Conservation (phyloP, 306 rosid species). For the Leucaena leucocephala region DNA sequence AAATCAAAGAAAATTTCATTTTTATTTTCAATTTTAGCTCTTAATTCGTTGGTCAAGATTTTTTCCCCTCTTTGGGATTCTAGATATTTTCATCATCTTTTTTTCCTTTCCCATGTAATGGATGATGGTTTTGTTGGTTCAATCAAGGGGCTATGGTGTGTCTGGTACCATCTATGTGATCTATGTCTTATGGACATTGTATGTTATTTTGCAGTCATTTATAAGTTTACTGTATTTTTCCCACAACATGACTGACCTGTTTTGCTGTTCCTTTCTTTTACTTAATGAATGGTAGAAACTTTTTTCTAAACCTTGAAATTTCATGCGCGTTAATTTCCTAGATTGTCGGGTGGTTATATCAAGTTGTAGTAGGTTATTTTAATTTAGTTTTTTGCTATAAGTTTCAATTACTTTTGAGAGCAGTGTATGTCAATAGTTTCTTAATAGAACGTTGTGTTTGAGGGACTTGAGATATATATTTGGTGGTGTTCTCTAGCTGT, state of each 20-base stretch:
- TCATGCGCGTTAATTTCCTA: not conserved
- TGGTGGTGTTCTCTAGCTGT: no score
- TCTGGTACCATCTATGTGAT: not conserved
- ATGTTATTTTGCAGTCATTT: not conserved
- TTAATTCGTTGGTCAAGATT: not conserved
- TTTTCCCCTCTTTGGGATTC: not conserved
- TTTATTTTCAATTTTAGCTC: not conserved
- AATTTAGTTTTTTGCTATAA: not conserved
- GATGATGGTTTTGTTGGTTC: not conserved
- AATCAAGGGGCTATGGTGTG: constrained; percentile 6
- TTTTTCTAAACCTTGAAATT: not conserved
- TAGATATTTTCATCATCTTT: not conserved
- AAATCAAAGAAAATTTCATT: not conserved
- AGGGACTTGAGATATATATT: no score
- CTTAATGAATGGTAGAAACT: not conserved
- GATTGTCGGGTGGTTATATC: no score
- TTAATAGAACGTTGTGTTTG: not conserved
- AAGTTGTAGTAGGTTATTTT: not conserved
- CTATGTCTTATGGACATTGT: not conserved
- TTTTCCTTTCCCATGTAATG: not conserved
- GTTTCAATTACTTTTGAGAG: not conserved
- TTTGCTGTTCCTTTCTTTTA: not conserved
- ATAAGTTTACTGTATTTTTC: not conserved
- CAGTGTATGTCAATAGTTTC: not conserved
- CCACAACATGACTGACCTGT: not conserved